Evolutionary conservation across 768 basidiomycete species (phyloP).

Genomic region (Arthromyces matolae): DNA sequence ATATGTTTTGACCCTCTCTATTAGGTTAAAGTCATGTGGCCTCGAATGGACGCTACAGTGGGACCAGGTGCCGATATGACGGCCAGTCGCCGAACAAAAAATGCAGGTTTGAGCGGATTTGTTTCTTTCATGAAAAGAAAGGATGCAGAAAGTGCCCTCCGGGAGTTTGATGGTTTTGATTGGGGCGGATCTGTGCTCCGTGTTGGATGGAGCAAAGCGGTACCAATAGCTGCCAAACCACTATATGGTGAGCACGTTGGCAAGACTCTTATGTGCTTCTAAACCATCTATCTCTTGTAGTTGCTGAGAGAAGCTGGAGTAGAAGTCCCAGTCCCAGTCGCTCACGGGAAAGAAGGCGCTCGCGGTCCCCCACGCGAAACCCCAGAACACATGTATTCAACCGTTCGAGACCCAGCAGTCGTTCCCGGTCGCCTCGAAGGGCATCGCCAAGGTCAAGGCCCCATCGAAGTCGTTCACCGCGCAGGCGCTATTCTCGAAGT

Average conservation of each 20-base stretch:
- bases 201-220: slow-evolving; percentile 97
- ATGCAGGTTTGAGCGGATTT: slow-evolving; percentile 85
- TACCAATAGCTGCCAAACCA: slow-evolving; percentile 75
- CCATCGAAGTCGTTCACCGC: slow-evolving; percentile 45
- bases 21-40: slow-evolving; percentile 98
- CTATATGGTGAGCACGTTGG: slow-evolving; percentile 82
- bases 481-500: slow-evolving; percentile 48
- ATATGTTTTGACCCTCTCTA: background rate
- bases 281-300: no score
- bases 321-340: slow-evolving; percentile 39
- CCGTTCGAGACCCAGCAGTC: slow-evolving; percentile 41
- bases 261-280: no score
- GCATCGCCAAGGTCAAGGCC: slow-evolving; percentile 31
- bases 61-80: slow-evolving; percentile 80
- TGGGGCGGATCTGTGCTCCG: slow-evolving; percentile 89
- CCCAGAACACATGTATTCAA: slow-evolving; percentile 46
- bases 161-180: slow-evolving; percentile 88
- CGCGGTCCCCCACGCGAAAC: slow-evolving; percentile 36
- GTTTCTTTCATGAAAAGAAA: slow-evolving; percentile 94
- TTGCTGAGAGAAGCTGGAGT: slow-evolving; percentile 20
- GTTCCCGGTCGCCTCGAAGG: slow-evolving; percentile 40
- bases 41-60: slow-evolving; percentile 68
- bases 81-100: slow-evolving; percentile 63
- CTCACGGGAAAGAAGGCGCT: slow-evolving; percentile 37
- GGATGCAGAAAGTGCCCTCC: slow-evolving; percentile 85